Evolutionary conservation across 2,329 filamentous ascomycete species (phyloP).

Genomic region (Phoma sp.): DNA sequence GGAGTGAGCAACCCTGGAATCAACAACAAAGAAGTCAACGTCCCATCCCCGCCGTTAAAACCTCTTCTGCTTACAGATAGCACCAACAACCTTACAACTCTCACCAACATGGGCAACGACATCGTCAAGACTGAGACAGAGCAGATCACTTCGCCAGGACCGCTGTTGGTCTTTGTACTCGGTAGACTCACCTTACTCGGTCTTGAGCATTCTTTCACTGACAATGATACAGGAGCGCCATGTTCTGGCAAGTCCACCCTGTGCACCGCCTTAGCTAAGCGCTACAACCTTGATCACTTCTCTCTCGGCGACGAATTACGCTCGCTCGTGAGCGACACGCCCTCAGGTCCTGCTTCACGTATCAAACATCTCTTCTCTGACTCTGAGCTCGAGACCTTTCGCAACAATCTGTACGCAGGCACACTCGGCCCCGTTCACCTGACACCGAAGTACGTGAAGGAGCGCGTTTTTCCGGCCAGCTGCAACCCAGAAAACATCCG

Average conservation of each 20-base stretch:
- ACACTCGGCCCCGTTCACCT: constrained; percentile 9
- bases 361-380: constrained; percentile 9
- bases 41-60: too few relatives aligned
- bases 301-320: constrained; percentile 20
- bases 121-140: not conserved
- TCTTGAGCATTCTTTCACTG: not conserved
- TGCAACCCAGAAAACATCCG: not conserved
- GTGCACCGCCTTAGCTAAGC: constrained; percentile 6
- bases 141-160: not conserved
- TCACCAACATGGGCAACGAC: not conserved
- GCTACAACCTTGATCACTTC: constrained; percentile 17
- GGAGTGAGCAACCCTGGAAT: too few relatives aligned
- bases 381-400: constrained; percentile 5
- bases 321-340: constrained; percentile 4
- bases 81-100: not conserved
- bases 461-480: constrained; percentile 12
- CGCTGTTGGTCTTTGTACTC: constrained; percentile 16
- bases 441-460: constrained; percentile 12
- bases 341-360: constrained; percentile 3
- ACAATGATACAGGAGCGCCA: constrained; percentile 2
- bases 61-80: too few relatives aligned
- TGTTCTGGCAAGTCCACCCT: constrained; percentile 23
- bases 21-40: too few relatives aligned
- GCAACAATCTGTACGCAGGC: constrained; percentile 3
- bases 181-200: not conserved